A percentile compares a stretch with the other conserved stretches of the same genome.
phyloP scores from a whole-genome alignment of 2,329 filamentous ascomycete species.

The Phialophora tarda region DNA sequence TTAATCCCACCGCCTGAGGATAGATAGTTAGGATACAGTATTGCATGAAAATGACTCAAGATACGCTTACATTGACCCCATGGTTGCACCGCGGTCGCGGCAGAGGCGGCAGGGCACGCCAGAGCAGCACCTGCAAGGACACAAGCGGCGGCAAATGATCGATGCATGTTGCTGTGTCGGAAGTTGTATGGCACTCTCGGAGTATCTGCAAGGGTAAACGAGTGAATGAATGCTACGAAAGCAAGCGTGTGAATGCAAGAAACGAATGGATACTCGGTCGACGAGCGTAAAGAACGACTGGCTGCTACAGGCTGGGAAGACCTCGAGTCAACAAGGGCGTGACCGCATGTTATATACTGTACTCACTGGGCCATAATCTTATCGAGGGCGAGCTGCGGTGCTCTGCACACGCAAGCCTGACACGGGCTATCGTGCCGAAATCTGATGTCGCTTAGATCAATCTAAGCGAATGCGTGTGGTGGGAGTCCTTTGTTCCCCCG shows the following conservation, averaged over 20 bases:
- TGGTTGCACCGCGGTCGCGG: conserved; percentile 19
- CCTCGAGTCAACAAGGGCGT: neutral
- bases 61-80: conserved; percentile 33
- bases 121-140: conserved; percentile 25
- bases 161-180: conserved; percentile 24
- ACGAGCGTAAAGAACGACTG: conserved; percentile 33
- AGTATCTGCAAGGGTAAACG: conserved; percentile 3
- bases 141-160: conserved; percentile 13
- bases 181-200: neutral
- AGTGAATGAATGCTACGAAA: conserved; percentile 11
- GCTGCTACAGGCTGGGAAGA: conserved; percentile 17
- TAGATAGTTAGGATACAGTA: neutral
- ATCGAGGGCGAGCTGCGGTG: neutral
- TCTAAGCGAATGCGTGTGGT: conserved; percentile 16
- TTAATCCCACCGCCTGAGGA: conserved; percentile 44
- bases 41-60: neutral
- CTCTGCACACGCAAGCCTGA: neutral
- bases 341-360: conserved; percentile 10
- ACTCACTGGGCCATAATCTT: neutral
- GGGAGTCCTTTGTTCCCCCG: neutral
- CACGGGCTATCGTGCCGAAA: conserved; percentile 12
- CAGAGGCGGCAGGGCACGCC: conserved; percentile 19
- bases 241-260: conserved; percentile 16
- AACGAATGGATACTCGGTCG: conserved; percentile 32
- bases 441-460: conserved; percentile 25